Evolutionary conservation across 2,329 filamentous ascomycete genomes (phyloP), one percentile per base, ranked within the genome.

Genomic region (Fusarium protoensiforme): DNA sequence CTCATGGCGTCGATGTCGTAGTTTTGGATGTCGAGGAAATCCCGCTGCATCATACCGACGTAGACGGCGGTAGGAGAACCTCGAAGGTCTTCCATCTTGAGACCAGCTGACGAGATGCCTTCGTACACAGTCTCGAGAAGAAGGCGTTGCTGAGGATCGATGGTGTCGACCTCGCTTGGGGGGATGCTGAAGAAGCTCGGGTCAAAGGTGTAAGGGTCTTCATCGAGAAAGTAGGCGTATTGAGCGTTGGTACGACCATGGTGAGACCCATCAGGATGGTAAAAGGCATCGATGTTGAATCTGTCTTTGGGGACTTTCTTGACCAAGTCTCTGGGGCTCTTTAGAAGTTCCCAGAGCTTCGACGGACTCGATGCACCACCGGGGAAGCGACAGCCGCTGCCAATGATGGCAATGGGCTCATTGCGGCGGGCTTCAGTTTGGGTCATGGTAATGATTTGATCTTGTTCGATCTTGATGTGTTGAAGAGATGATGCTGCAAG

Each of bases 361-460:
- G 81, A 80, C 1, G 82, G 81, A 10, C 76, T 79, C 18, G 72
- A 78, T 0, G 79, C 76, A 22, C 72, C 76, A 2, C 83, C 83
- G 0, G 84, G 81, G 22, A 84, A 83, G 38, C 83, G 80, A 67
- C 82, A 83, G 4, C 76, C 83, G 53, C 72, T 82, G 39, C 84
- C 84, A 41, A 85, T 75, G 29, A 85, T 78, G 20, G 83, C 84
- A 64, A 85, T 84, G 48, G 83, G 82, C 61, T 83, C 81, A 38
- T 38, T 38, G 36, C 36, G 36, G 36, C 8, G 36, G 36, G 36
- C 36, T 38, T 38, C 36, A 38, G 36, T 38, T 38, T 38, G 16
- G 18, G 36, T n/a, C 36, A 38, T 38, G 16, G 36, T 38, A 38
- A 38, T 38, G 35, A 38, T 38, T 38, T 38, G 35, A 38, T 38